phyloP scores from a whole-genome alignment of 768 basidiomycete species.

The Auriscalpium microsporum region DNA sequence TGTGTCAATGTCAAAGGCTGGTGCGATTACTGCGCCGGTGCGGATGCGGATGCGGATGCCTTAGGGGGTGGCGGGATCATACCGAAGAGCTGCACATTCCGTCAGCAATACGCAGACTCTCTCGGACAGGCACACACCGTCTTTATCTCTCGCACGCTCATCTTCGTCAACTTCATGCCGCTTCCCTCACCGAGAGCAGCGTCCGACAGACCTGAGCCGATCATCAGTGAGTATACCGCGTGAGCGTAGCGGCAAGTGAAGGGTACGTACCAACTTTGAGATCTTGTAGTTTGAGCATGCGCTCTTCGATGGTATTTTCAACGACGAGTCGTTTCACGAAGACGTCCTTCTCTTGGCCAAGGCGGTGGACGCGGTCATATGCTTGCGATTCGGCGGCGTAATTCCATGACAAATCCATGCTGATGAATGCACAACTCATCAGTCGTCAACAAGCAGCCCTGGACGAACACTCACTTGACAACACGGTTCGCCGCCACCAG shows the following conservation, averaged over 20 bases:
- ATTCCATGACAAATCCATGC: conserved; percentile 71
- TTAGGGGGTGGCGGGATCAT: conserved; percentile 9
- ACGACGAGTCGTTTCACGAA: conserved; percentile 61
- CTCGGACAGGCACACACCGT: conserved; percentile 31
- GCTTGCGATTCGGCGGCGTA: conserved; percentile 67
- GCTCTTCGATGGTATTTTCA: conserved; percentile 65
- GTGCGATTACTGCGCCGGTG: no score
- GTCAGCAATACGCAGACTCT: neutral
- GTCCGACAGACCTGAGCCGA: conserved; percentile 47
- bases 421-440: conserved; percentile 14
- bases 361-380: conserved; percentile 50
- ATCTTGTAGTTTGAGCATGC: conserved; percentile 63
- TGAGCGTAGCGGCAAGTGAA: neutral
- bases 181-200: conserved; percentile 65
- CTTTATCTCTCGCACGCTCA: conserved; percentile 64
- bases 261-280: conserved; percentile 44
- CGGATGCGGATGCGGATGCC: no score
- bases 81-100: conserved; percentile 19
- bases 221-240: neutral
- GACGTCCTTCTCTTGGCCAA: conserved; percentile 64
- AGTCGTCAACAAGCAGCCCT: neutral
- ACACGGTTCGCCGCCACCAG: conserved; percentile 62
- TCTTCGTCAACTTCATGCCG: conserved; percentile 50
- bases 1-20: no score
- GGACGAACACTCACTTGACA: conserved; percentile 40